phyloP scores from a whole-genome alignment of 805 yeast species.

The Myxozyma neotropica region DNA sequence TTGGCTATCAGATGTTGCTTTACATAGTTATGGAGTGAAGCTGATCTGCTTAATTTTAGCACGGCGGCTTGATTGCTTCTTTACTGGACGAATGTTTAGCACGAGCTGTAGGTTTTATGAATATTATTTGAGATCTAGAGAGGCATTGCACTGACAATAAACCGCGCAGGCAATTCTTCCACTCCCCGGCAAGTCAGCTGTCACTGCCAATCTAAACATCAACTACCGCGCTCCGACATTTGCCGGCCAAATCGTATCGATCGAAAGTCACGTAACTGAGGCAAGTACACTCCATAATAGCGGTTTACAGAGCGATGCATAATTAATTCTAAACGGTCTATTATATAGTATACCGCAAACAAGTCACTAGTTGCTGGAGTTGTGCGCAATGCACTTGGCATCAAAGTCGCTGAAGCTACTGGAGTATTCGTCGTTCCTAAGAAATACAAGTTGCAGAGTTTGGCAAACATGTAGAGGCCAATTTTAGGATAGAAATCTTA shows the following conservation, averaged over 20 bases:
- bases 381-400: slow-evolving; percentile 12
- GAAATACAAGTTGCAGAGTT: slow-evolving; percentile 21
- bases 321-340: too few species aligned
- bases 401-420: slow-evolving; percentile 25
- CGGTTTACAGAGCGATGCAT: background rate
- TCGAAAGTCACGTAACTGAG: slow-evolving; percentile 26
- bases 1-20: too few species aligned
- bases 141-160: too few species aligned
- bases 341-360: slow-evolving; percentile 9
- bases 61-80: slow-evolving; percentile 78
- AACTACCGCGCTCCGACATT: slow-evolving; percentile 26
- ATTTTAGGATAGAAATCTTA: slow-evolving; percentile 1
- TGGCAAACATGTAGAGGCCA: slow-evolving; percentile 15
- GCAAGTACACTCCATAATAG: background rate
- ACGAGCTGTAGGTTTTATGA: slow-evolving; percentile 22
- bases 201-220: slow-evolving; percentile 27
- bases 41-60: slow-evolving; percentile 48
- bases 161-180: slow-evolving; percentile 23
- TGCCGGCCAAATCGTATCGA: slow-evolving; percentile 20
- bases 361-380: slow-evolving; percentile 24
- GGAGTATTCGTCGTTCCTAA: slow-evolving; percentile 30
- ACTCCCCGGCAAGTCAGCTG: slow-evolving; percentile 23
- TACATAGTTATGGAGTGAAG: too few species aligned
- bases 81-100: slow-evolving; percentile 76
- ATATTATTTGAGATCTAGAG: background rate